phyloP scores from a whole-genome alignment of 2,329 filamentous ascomycete species.

The Fusarium pseudonygamai region DNA sequence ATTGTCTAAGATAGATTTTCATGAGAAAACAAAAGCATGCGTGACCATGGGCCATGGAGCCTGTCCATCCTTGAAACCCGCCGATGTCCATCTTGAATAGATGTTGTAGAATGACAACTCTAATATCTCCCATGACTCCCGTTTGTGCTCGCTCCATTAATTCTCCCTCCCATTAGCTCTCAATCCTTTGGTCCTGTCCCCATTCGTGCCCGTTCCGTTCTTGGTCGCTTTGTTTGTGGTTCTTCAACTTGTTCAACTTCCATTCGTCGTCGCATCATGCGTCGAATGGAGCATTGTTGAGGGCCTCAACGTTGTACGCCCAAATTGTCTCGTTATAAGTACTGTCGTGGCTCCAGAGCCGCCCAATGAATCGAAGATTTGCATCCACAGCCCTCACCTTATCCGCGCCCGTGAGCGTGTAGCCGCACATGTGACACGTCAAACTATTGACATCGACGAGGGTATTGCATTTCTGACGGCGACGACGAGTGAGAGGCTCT shows the following conservation, averaged over 20 bases:
- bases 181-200: not conserved
- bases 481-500: fast-evolving
- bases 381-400: not conserved
- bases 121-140: too few species aligned
- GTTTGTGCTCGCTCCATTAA: not conserved
- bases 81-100: too few species aligned
- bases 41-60: not conserved
- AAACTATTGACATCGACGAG: not conserved
- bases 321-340: not conserved
- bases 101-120: not conserved
- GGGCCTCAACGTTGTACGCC: not conserved
- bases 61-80: not conserved
- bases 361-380: not conserved
- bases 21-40: not conserved
- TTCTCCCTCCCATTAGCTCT: not conserved
- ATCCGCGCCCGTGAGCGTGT: not conserved
- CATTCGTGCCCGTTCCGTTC: not conserved
- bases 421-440: not conserved
- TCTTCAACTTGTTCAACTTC: not conserved
- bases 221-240: not conserved
- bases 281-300: not conserved
- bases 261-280: too few species aligned
- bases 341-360: not conserved
- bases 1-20: not conserved
- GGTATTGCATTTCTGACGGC: not conserved